Percentiles rank a stretch among this genome's conserved stretches.
Evolutionary conservation across 192 early-diverging fungal species (phyloP).

Genomic region (Entomortierella beljakovae): DNA sequence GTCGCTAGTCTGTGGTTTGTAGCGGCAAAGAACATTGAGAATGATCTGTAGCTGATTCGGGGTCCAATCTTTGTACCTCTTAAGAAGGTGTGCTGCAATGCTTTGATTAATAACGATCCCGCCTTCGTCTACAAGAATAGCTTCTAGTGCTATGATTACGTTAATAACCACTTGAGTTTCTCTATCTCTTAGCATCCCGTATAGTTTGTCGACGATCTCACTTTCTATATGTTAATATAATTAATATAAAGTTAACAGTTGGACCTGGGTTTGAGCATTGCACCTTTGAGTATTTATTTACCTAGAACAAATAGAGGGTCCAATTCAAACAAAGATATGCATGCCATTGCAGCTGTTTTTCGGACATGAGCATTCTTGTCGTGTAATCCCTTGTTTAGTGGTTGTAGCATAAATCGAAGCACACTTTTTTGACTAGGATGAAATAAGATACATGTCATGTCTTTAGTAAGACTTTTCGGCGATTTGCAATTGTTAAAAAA

Average conservation of each 20-base stretch:
- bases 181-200: conserved; percentile 40
- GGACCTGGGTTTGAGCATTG: background rate
- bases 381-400: conserved; percentile 35
- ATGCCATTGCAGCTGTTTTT: conserved; percentile 53
- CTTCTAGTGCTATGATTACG: conserved; percentile 42
- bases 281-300: conserved; percentile 4
- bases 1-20: conserved; percentile 45
- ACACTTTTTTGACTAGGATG: conserved; percentile 26
- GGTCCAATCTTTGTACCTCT: conserved; percentile 51
- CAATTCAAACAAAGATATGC: conserved; percentile 51
- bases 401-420: conserved; percentile 52
- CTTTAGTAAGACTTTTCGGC: background rate
- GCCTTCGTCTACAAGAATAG: conserved; percentile 48
- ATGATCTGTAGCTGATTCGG: conserved; percentile 46
- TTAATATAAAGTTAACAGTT: background rate
- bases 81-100: conserved; percentile 32
- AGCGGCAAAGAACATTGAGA: conserved; percentile 40
- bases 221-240: conserved; percentile 30
- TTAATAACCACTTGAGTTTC: conserved; percentile 51
- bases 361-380: conserved; percentile 57
- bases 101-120: conserved; percentile 46
- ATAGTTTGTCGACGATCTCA: conserved; percentile 48
- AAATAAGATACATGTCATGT: background rate
- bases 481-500: background rate
- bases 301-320: conserved; percentile 52